These are phyloP conservation scores for Pythium pectinolyticum DNA, from an alignment of 352 stramenopile species.

Conservation along the genomic window DNA sequence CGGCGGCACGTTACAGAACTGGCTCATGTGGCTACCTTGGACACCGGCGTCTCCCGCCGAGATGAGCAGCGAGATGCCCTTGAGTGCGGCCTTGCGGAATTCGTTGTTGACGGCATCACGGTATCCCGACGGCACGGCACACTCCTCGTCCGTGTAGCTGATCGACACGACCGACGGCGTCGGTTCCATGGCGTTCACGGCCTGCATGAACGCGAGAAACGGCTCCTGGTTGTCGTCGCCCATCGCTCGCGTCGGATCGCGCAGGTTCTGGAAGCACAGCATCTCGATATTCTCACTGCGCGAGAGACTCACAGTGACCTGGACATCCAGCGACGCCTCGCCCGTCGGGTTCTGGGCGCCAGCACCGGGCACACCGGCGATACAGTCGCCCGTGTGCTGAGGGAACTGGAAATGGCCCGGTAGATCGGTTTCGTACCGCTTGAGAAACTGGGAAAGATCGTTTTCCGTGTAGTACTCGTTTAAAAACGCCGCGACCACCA, in stretches of 20 bases:
- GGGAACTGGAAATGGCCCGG: conserved; percentile 10
- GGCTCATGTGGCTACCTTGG: conserved; percentile 48
- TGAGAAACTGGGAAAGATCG: conserved; percentile 53
- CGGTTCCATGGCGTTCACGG: conserved; percentile 66
- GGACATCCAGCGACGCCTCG: conserved; percentile 71
- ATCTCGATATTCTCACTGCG: conserved; percentile 50
- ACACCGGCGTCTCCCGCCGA: conserved; percentile 68
- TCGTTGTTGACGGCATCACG: conserved; percentile 63
- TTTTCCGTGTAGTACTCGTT: conserved; percentile 65
- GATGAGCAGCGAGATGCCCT: conserved; percentile 65
- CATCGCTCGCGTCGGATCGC: conserved; percentile 44
- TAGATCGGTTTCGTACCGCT: conserved; percentile 25
- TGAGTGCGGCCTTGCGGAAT: conserved; percentile 71
- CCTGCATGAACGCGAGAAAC: conserved; percentile 71
- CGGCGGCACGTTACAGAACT: conserved; percentile 40
- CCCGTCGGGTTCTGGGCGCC: conserved; percentile 34
- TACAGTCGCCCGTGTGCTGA: conserved; percentile 41
- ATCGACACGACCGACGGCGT: conserved; percentile 69
- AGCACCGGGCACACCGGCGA: conserved; percentile 16
- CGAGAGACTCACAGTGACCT: conserved; percentile 53
- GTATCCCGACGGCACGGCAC: conserved; percentile 55
- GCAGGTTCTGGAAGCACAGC: conserved; percentile 59
- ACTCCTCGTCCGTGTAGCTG: conserved; percentile 85
- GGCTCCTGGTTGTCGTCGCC: conserved; percentile 78
- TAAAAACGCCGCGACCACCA: conserved; percentile 73